These are phyloP conservation scores for Apophysomyces elegans DNA, from an alignment of 371 early-diverging fungal species.

Conservation along the genomic window DNA sequence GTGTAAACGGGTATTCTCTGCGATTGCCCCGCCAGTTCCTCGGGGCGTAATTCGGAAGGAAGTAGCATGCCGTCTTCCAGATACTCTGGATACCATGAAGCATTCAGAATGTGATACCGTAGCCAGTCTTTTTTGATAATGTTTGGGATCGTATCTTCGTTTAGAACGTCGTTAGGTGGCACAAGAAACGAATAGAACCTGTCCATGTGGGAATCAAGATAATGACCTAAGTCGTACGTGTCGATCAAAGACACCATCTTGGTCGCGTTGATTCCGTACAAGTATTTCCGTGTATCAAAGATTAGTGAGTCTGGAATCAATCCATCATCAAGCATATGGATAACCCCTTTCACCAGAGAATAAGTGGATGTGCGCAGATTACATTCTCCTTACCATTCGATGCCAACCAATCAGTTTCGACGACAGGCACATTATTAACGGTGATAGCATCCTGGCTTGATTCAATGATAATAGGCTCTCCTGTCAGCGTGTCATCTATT, in stretches of 20 bases:
- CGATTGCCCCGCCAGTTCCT: not conserved
- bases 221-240: constrained; percentile 37
- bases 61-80: constrained; percentile 48
- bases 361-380: not conserved
- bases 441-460: constrained; percentile 21
- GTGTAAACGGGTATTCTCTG: not conserved
- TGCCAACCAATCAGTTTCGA: constrained; percentile 37
- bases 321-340: constrained; percentile 21
- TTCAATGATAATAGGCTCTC: constrained; percentile 32
- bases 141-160: constrained; percentile 25
- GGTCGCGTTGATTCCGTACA: constrained; percentile 52
- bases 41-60: constrained; percentile 34
- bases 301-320: constrained; percentile 15
- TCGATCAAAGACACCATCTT: constrained; percentile 49
- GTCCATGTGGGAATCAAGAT: constrained; percentile 33
- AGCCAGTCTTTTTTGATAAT: constrained; percentile 37
- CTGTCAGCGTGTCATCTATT: constrained; percentile 21
- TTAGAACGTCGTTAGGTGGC: constrained; percentile 41
- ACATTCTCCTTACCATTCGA: constrained; percentile 37
- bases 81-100: constrained; percentile 32
- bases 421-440: not conserved
- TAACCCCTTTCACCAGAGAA: constrained; percentile 16
- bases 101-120: constrained; percentile 54
- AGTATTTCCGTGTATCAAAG: constrained; percentile 20
- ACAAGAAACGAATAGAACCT: constrained; percentile 48